Conservation (phyloP, 139 green algal genomes). For the Nannochloris sp. region DNA sequence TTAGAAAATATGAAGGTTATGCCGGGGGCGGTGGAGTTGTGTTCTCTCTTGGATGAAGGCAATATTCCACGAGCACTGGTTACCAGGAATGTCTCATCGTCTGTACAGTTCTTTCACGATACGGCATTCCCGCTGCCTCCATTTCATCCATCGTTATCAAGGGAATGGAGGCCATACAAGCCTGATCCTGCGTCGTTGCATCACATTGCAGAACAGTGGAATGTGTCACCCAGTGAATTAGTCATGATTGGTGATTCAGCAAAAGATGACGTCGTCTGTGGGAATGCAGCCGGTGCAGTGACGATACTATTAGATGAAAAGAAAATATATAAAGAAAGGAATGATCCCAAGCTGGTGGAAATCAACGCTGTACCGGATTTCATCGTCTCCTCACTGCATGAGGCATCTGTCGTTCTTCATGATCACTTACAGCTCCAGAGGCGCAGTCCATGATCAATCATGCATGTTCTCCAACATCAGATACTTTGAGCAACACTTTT, state of each 20-base stretch:
- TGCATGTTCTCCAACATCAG: conserved; percentile 22
- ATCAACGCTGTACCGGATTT: conserved; percentile 43
- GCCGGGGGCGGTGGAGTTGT: conserved; percentile 60
- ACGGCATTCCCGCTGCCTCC: conserved; percentile 38
- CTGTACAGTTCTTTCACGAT: conserved; percentile 48
- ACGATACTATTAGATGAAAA: conserved; percentile 61
- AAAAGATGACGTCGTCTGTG: conserved; percentile 66
- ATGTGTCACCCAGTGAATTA: conserved; percentile 41
- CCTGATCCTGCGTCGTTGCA: conserved; percentile 51
- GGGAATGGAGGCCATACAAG: conserved; percentile 46
- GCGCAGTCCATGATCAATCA: not conserved
- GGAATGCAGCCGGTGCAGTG: conserved; percentile 58
- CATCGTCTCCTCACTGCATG: conserved; percentile 32
- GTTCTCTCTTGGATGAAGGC: conserved; percentile 37
- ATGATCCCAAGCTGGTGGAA: conserved; percentile 24
- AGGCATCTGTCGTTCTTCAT: conserved; percentile 42
- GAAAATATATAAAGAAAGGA: not conserved
- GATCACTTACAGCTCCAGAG: conserved; percentile 23
- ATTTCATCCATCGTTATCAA: conserved; percentile 57
- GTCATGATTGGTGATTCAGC: conserved; percentile 76
- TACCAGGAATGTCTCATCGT: conserved; percentile 50
- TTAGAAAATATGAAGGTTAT: conserved; percentile 65
- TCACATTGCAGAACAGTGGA: conserved; percentile 73
- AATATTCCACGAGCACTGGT: conserved; percentile 51
- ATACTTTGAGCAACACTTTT: conserved; percentile 59